These are phyloP conservation scores for Suillus americanus DNA, from an alignment of 768 basidiomycete genomes.

Conservation along the genomic window DNA sequence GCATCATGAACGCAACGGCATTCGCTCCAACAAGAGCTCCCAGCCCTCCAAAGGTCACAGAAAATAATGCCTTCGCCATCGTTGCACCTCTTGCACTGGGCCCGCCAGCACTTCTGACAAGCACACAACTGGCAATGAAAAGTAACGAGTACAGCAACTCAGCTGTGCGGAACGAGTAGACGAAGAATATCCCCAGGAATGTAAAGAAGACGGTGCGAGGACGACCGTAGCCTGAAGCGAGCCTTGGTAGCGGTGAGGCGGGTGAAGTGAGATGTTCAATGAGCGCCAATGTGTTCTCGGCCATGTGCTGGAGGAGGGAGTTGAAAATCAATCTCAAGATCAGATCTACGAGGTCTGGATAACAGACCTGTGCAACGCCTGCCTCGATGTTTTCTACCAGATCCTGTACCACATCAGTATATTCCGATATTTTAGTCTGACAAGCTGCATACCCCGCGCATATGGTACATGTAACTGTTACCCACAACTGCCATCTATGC, in stretches of 20 bases:
- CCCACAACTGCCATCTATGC: conserved; percentile 87
- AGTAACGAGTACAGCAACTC: conserved; percentile 58
- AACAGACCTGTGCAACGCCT: conserved; percentile 63
- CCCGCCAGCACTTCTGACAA: conserved; percentile 36
- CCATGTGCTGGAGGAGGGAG: conserved; percentile 67
- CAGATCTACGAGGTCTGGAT: background rate
- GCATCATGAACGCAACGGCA: conserved; percentile 68
- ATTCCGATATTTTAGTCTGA: background rate
- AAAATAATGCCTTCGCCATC: conserved; percentile 42
- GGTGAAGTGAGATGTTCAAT: conserved; percentile 70
- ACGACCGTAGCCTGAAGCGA: conserved; percentile 48
- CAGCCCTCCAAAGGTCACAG: conserved; percentile 49
- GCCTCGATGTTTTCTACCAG: conserved; percentile 79
- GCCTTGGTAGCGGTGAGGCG: conserved; percentile 64
- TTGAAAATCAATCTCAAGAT: background rate
- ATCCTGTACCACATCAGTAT: conserved; percentile 42
- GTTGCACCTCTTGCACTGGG: conserved; percentile 15
- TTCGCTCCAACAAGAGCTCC: conserved; percentile 69
- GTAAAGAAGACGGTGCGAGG: conserved; percentile 80
- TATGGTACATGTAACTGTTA: conserved; percentile 93
- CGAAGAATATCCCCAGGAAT: conserved; percentile 62
- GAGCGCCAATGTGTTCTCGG: conserved; percentile 80
- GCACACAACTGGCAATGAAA: conserved; percentile 43
- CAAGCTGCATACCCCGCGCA: conserved; percentile 60
- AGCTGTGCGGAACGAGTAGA: conserved; percentile 76